phyloP scores from a whole-genome alignment of 2,329 filamentous ascomycete genomes.

The Herpotrichia juniperi region DNA sequence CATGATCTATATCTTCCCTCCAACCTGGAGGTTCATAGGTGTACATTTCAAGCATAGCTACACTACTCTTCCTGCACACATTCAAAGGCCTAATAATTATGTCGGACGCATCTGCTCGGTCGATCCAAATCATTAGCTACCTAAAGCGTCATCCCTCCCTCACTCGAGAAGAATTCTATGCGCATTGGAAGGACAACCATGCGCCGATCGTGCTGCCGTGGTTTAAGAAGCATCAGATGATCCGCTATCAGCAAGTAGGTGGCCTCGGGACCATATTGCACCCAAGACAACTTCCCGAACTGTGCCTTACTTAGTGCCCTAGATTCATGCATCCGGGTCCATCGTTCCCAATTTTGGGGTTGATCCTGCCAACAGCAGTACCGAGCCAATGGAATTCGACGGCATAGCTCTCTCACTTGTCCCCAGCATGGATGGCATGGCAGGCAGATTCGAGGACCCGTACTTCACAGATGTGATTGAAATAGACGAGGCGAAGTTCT shows the following conservation, averaged over 20 bases:
- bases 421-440: background rate
- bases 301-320: background rate
- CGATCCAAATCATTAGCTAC: conserved; percentile 4
- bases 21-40: background rate
- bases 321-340: background rate
- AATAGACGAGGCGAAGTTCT: conserved; percentile 1
- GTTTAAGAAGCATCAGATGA: conserved; percentile 5
- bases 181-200: conserved; percentile 6
- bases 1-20: background rate
- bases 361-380: background rate
- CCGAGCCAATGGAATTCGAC: background rate
- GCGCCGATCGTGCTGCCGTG: background rate
- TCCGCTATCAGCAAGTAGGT: conserved; percentile 2
- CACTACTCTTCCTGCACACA: background rate
- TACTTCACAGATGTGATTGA: conserved; percentile 4
- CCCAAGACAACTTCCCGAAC: background rate
- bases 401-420: background rate
- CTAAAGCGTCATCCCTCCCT: conserved; percentile 9
- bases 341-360: background rate
- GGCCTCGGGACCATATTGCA: background rate
- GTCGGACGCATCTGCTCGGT: background rate
- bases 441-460: background rate
- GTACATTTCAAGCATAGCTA: background rate
- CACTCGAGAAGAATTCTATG: conserved; percentile 6
- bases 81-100: background rate